Conservation (phyloP, 768 basidiomycete species). For the Butyriboletus loyo region DNA sequence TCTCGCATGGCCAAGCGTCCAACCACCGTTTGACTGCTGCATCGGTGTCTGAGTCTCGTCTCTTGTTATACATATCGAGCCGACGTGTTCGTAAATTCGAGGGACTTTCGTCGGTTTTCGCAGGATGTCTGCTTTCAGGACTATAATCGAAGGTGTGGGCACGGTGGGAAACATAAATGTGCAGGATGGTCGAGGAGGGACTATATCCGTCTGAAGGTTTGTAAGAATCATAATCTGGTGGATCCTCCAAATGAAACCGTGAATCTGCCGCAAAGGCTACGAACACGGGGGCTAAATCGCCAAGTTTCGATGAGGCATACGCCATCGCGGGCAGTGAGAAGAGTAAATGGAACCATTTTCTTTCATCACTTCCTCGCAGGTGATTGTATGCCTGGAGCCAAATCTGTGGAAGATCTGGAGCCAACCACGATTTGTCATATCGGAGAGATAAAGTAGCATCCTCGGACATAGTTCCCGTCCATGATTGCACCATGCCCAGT, state of each 20-base stretch:
- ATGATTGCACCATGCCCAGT: slow-evolving; percentile 9
- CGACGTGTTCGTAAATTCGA: slow-evolving; percentile 2
- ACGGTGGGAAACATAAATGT: not conserved
- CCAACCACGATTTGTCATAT: slow-evolving; percentile 31
- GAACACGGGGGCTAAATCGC: too few species aligned
- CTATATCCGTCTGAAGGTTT: slow-evolving; percentile 5
- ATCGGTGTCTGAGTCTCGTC: slow-evolving; percentile 3
- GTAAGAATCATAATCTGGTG: too few species aligned
- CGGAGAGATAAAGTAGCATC: slow-evolving; percentile 7
- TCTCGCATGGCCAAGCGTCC: too few species aligned
- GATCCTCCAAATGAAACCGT: too few species aligned
- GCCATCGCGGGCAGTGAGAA: slow-evolving; percentile 32
- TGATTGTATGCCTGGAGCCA: slow-evolving; percentile 30
- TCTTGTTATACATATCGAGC: too few species aligned
- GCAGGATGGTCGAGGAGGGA: not conserved
- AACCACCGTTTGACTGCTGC: not conserved
- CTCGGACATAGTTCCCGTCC: not conserved
- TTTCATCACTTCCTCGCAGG: slow-evolving; percentile 10
- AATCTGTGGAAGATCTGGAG: slow-evolving; percentile 7
- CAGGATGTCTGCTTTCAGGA: too few species aligned
- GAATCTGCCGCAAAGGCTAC: too few species aligned
- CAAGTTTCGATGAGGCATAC: slow-evolving; percentile 22
- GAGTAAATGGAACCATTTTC: too few species aligned
- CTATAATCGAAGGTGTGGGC: not conserved
- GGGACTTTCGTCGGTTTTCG: not conserved